Conservation (phyloP, 2,329 filamentous ascomycete genomes). For the Penicillium paneum region DNA sequence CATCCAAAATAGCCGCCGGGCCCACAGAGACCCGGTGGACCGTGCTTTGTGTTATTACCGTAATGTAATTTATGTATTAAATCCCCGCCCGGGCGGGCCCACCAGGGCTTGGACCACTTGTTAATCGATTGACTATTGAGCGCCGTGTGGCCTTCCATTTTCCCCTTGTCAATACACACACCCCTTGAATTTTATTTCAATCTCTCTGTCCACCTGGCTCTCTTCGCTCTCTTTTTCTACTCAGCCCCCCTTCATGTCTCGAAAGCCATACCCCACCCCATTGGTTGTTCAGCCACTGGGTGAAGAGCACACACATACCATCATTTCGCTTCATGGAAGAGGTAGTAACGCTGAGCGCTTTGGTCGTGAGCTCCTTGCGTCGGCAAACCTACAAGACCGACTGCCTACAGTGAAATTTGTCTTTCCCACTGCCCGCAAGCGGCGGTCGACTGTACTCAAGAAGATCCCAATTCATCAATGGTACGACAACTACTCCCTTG, state of each 20-base stretch:
- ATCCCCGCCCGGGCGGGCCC: too few species aligned
- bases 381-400: slow-evolving; percentile 14
- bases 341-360: slow-evolving; percentile 45
- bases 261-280: slow-evolving; percentile 3
- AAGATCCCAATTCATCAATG: slow-evolving; percentile 49
- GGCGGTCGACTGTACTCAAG: slow-evolving; percentile 46
- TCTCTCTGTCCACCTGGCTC: too few species aligned
- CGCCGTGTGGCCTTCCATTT: too few species aligned
- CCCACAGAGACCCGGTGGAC: too few species aligned
- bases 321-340: slow-evolving; percentile 13
- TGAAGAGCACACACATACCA: slow-evolving; percentile 11
- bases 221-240: not conserved
- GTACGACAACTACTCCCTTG: slow-evolving; percentile 49
- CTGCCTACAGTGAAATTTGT: slow-evolving; percentile 45
- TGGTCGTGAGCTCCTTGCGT: slow-evolving; percentile 32
- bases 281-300: not conserved
- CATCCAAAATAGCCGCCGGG: too few species aligned
- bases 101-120: too few species aligned
- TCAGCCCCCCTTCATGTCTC: not conserved
- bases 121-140: too few species aligned
- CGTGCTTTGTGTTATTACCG: too few species aligned
- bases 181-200: too few species aligned
- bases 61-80: too few species aligned
- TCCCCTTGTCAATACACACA: too few species aligned
- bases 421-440: slow-evolving; percentile 50